phyloP scores from a whole-genome alignment of 768 basidiomycete species.

The Sarcomyxa edulis region DNA sequence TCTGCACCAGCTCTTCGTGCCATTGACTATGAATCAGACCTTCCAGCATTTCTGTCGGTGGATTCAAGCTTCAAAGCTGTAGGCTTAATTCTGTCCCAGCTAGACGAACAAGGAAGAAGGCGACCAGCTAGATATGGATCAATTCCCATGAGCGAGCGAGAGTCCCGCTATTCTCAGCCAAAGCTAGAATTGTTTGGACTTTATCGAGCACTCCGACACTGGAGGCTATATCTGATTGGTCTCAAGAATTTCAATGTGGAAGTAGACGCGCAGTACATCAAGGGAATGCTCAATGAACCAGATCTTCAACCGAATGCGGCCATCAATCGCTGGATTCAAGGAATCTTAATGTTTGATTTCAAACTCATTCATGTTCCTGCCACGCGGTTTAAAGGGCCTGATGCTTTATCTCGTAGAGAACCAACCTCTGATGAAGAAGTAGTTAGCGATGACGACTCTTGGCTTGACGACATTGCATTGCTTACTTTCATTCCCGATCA shows the following conservation, averaged over 20 bases:
- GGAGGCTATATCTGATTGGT: conserved; percentile 22
- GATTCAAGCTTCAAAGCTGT: conserved; percentile 23
- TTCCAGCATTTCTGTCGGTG: conserved; percentile 23
- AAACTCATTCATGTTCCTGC: conserved; percentile 26
- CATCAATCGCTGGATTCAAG: conserved; percentile 28
- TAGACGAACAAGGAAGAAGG: conserved; percentile 16
- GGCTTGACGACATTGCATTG: conserved; percentile 9
- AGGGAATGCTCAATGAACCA: conserved; percentile 27
- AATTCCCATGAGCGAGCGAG: conserved; percentile 20
- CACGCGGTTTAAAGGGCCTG: conserved; percentile 22
- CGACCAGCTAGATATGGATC: conserved; percentile 25
- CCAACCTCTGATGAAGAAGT: conserved; percentile 12
- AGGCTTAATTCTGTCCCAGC: conserved; percentile 26
- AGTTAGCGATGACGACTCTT: conserved; percentile 19
- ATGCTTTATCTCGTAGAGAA: conserved; percentile 23
- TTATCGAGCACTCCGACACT: conserved; percentile 19
- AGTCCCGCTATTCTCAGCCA: conserved; percentile 24
- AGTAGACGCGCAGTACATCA: conserved; percentile 28
- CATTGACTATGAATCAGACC: conserved; percentile 23
- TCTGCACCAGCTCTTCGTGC: conserved; percentile 18
- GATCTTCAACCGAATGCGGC: conserved; percentile 23
- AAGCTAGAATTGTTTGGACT: conserved; percentile 27
- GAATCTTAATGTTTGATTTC: conserved; percentile 27
- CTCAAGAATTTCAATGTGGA: conserved; percentile 20
- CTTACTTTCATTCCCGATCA: not conserved